Evolutionary conservation across 441 rosid species (phyloP).

Genomic region (Metrosideros polymorpha): DNA sequence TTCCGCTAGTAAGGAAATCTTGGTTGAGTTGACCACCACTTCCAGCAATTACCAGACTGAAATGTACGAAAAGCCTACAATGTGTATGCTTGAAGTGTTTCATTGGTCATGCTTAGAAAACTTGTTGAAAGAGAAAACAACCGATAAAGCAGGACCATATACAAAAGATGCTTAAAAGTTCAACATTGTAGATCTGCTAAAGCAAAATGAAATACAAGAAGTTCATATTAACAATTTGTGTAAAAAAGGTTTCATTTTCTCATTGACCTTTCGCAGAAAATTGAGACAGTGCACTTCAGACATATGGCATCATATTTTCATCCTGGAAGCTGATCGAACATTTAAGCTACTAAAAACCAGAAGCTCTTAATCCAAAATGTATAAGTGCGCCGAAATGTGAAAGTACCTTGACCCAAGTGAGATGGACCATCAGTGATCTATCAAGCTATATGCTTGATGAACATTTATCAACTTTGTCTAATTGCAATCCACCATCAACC

Average conservation of each 20-base stretch:
- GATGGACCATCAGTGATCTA: background rate
- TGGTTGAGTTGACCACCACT: background rate
- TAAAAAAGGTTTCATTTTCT: background rate
- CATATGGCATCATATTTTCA: background rate
- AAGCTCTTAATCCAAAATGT: background rate
- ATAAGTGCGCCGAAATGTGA: accelerated
- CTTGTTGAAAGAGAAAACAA: background rate
- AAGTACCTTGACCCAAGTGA: background rate
- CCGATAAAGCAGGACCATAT: background rate
- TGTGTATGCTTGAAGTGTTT: background rate
- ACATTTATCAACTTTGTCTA: background rate
- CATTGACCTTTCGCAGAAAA: background rate
- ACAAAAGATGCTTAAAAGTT: background rate
- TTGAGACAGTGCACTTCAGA: background rate
- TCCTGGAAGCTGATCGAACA: background rate
- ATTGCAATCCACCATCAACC: no score
- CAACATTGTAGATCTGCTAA: background rate
- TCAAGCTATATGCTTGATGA: background rate
- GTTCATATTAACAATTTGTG: background rate
- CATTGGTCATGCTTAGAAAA: background rate
- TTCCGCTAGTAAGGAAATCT: background rate
- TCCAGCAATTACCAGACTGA: background rate
- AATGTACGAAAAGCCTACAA: background rate
- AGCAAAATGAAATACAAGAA: background rate
- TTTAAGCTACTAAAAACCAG: background rate